Base-by-base conservation (phyloP, 805 yeast genomes). In the Yamadazyma insecticola region DNA sequence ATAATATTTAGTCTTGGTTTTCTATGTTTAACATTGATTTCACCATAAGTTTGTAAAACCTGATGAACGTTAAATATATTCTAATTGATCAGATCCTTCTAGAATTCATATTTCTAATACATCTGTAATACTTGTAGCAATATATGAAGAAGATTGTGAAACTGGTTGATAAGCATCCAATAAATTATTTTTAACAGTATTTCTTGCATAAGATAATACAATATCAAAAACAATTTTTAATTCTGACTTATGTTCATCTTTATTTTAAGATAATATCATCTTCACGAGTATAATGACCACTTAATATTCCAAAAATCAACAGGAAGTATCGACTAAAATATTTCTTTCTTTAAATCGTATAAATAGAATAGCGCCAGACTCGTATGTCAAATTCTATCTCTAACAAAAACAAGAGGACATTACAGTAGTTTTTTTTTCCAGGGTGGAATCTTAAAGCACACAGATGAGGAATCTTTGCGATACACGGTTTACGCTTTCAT, bases 21-120 rank as follows among this genome's bases (percentile, higher is more conserved):
- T 44, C 86, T 74, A 54, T 87, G 90, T 44, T 75, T 76, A 36
- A 79, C 83, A 36, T 69, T 63, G 27, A 81, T 72, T 48, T 85
- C 95, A 48, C 97, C 98, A 51, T 89, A 92, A 19, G 94, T 76
- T 48, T 84, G 88, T 47, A 89, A 84, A 29, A 92, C n/a, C 97
- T 22, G 96, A 80, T 7, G 94, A 78, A 59, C 87, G 79, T 60
- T 94, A 73, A 48, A 92, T 92, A 58, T 90, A 97, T 67, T 94
- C 97, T 53, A 92, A 74, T 67, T 94, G 98, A 58, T 90, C 97
- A 19, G 95, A 81, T 67, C 97, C 80, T 64, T 92, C 99, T 60
- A 84, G 79, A 41, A 88, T 81, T 3, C 97, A 88, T 22, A 75
- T 68, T 60, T 79, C 81, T 66, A 92, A 74, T 2, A 85, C 73